phyloP scores from a whole-genome alignment of 1,284 basidiomycete species.

The Wallemia hederae region DNA sequence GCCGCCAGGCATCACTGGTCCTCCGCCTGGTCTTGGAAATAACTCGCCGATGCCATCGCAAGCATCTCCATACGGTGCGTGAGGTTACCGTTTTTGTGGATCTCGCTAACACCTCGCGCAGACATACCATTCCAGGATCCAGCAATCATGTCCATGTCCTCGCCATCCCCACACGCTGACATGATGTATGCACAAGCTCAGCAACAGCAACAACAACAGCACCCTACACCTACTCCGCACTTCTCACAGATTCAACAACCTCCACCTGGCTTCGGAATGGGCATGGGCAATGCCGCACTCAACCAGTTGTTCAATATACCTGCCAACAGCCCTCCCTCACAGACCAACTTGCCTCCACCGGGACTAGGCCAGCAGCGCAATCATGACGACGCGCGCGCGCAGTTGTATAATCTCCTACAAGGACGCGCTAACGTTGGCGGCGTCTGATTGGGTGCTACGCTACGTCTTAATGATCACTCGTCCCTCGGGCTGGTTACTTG shows the following conservation, averaged over 20 bases:
- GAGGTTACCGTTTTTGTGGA: not conserved
- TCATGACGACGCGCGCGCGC: not conserved
- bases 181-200: not conserved
- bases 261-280: not conserved
- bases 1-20: not conserved
- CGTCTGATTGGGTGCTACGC: no score
- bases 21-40: not conserved
- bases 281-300: not conserved
- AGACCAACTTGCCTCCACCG: not conserved
- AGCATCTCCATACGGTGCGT: not conserved
- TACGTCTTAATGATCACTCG: no score
- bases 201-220: not conserved
- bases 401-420: not conserved
- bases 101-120: not conserved
- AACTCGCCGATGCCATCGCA: not conserved
- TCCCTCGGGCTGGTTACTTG: no score
- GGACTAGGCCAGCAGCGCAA: not conserved
- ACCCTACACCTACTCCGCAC: not conserved
- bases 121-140: not conserved
- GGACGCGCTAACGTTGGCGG: not conserved
- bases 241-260: not conserved
- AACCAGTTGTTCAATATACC: not conserved
- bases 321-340: not conserved
- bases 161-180: not conserved
- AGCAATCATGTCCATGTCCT: not conserved